Evolutionary conservation across 2,329 filamentous ascomycete genomes (phyloP), one percentile per base, ranked within the genome.

Genomic region (Hansfordia pulvinata): DNA sequence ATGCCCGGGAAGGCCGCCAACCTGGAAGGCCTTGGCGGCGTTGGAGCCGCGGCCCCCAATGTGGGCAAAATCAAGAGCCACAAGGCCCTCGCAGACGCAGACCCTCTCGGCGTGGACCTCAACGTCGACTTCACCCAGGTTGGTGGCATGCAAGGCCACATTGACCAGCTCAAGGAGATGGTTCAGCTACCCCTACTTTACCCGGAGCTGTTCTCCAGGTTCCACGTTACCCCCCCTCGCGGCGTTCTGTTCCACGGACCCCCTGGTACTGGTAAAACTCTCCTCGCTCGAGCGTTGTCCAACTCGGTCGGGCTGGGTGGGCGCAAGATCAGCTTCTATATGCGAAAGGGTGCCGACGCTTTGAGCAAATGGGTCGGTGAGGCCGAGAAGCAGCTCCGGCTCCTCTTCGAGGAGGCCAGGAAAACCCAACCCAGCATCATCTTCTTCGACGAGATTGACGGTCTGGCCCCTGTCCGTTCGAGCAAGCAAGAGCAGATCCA

Each of bases 401-500:
- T 96, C 30, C 65, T 98, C 5, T 98, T 98, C 37, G 90, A 96
- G 42, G 90, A 98, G 53, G 90, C 90, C 10, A 71, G 88, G 34
- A 90, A 85, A 50, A 96, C 80, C 2, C 90, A 98, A 45, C 90
- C 90, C 0, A 96, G 88, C 50, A 98, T 98, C 53, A 98, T 98
- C 50, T 98, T 98, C 60, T 96, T 98, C 41, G 90, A 98, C 49
- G 90, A 98, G 52, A 98, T 98, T 39, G 90, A 98, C 55, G 90
- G 90, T 29, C 64, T 98, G 36, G 90, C 90, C 3, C 92, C 90
- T 27, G 90, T 96, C 18, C 72, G 90, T 41, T 96, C 90, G 9
- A 94, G 88, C 54, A 96, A 96, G 52, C 88, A 96, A 55, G 90
- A 98, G 49, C 90, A 98, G 54, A 96, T 96, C 32, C 90, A 98